Evolutionary conservation across 2,329 filamentous ascomycete genomes (phyloP).

Genomic region (Fusarium guadeloupense): DNA sequence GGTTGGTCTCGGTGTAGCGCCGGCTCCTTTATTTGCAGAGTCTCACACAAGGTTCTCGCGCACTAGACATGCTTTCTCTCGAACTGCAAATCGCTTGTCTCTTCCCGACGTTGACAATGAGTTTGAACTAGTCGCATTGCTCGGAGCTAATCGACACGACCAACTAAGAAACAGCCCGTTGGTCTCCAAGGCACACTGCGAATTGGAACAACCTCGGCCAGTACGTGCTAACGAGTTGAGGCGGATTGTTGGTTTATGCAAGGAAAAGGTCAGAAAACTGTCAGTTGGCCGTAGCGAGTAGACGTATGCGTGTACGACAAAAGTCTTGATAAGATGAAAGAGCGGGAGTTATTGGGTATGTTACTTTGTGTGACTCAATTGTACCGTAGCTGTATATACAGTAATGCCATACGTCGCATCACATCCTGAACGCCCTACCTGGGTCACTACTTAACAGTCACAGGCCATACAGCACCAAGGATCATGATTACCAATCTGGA

Average conservation of each 20-base stretch:
- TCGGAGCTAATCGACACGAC: conserved; percentile 14
- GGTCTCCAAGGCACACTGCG: conserved; percentile 43
- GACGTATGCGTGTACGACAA: neutral
- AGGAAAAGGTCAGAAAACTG: conserved; percentile 37
- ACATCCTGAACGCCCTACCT: neutral
- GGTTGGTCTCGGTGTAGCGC: conserved; percentile 3
- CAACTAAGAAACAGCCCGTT: conserved; percentile 35
- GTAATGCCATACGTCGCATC: conserved; percentile 13
- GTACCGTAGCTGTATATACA: conserved; percentile 20
- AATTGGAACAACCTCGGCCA: conserved; percentile 46
- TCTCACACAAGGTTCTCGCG: conserved; percentile 3
- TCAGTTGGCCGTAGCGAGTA: conserved; percentile 33
- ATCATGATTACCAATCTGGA: neutral
- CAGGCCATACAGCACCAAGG: neutral
- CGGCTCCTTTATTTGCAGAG: conserved; percentile 11
- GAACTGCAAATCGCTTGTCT: conserved; percentile 9
- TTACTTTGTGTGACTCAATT: conserved; percentile 15
- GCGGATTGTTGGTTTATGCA: conserved; percentile 45
- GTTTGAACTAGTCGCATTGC: neutral
- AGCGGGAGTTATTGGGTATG: conserved; percentile 6
- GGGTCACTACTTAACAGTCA: neutral
- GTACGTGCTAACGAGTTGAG: conserved; percentile 45
- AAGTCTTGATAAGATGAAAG: neutral
- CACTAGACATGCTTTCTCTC: neutral
- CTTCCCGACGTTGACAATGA: conserved; percentile 1